Evolutionary conservation across 2,329 filamentous ascomycete genomes (phyloP), one percentile per base, ranked within the genome.

Genomic region (Parafenestella ontariensis): DNA sequence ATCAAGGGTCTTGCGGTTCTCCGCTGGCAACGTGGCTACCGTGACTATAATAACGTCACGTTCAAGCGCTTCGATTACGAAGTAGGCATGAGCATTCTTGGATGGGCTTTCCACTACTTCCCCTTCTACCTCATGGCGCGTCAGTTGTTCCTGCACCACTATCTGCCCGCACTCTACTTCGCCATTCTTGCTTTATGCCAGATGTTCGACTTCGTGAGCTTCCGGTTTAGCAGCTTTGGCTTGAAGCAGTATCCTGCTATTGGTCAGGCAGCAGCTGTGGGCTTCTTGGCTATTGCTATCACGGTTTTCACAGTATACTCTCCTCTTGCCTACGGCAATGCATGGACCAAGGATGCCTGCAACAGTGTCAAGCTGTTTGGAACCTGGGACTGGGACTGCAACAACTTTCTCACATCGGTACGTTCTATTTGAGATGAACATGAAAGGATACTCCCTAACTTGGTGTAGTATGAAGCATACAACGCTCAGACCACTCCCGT

Each of bases 31-130:
- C 90, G 95, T 70, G 93, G 88, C 75, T 98, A 83, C 83, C 85
- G 86, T 65, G 95, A 99, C 78, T 98, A 99, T 77, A 79, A 84
- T 56, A 87, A 89, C 73, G 76, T 87, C 44, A 89, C 85, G 34
- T 96, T 98, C 83, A 96, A 96, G 81, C 91, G 95, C 52, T 99
- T 98, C 76, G 95, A 98, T 78, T 98, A 97, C 72, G 95, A 99
- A 78, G 87, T 98, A 55, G 95, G 95, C 58, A 91, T 88, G 48
- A 92, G 87, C 17, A 89, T 97, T 28, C 85, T 99, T 8, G 95
- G 90, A 64, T 99, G 95, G 95, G 92, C 91, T 43, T 89, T 99
- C 77, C 95, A 99, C 79, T 99, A 97, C 82, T 98, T 99, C 83
- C 95, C 95, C 10, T 99, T 99, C 82, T 99, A 88, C 81, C 85